Conservation (phyloP, 2,329 filamentous ascomycete genomes). For the Sporothrix humicola region DNA sequence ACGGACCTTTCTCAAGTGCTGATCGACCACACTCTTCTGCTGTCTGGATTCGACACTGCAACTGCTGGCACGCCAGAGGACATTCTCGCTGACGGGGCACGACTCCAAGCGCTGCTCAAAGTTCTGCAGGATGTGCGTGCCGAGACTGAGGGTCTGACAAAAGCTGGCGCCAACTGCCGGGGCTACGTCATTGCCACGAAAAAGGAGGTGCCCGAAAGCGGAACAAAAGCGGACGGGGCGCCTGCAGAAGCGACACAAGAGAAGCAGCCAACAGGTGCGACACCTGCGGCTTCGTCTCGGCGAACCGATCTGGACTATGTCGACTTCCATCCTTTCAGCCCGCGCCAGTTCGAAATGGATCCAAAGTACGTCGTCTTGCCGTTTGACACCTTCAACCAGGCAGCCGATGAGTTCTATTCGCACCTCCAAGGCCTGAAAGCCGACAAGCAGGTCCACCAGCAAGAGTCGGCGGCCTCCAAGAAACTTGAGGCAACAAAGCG, state of each 20-base stretch:
- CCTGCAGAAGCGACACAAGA: neutral
- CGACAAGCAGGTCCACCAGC: slow-evolving; percentile 80
- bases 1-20: slow-evolving; percentile 87
- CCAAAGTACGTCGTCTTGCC: slow-evolving; percentile 70
- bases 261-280: slow-evolving; percentile 18
- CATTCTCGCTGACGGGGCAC: slow-evolving; percentile 68
- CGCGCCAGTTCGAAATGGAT: slow-evolving; percentile 76
- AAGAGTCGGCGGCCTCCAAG: slow-evolving; percentile 78
- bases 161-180: slow-evolving; percentile 63
- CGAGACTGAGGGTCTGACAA: slow-evolving; percentile 71
- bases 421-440: slow-evolving; percentile 94
- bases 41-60: slow-evolving; percentile 67
- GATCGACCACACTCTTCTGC: slow-evolving; percentile 78
- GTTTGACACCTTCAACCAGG: slow-evolving; percentile 86
- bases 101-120: slow-evolving; percentile 69
- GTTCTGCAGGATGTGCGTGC: slow-evolving; percentile 73
- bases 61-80: slow-evolving; percentile 61
- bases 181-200: slow-evolving; percentile 81
- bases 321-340: slow-evolving; percentile 93
- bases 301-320: slow-evolving; percentile 70
- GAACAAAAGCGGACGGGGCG: neutral
- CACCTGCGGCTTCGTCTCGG: slow-evolving; percentile 15
- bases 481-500: slow-evolving; percentile 84
- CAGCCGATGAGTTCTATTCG: slow-evolving; percentile 96
- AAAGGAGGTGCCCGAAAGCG: neutral